Percentiles rank a stretch among this genome's conserved stretches.
Conservation (phyloP, 768 basidiomycete species). For the Amanita muscaria region DNA sequence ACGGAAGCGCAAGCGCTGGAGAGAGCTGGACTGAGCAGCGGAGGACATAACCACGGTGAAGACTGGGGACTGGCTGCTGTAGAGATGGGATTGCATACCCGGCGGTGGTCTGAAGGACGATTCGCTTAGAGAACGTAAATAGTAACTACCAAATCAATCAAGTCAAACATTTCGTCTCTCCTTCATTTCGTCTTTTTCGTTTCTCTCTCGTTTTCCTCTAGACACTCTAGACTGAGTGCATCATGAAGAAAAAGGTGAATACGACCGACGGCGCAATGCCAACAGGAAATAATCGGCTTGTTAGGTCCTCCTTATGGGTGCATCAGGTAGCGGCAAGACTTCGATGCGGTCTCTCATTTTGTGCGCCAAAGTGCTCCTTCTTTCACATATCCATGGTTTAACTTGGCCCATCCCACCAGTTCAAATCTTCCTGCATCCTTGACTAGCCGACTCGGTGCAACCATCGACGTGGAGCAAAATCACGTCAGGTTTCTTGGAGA, state of each 20-base stretch:
- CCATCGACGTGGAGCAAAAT: conserved; percentile 96
- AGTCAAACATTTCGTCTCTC: conserved; percentile 13
- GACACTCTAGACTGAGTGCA: conserved; percentile 7
- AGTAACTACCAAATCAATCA: conserved; percentile 3
- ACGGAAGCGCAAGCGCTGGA: conserved; percentile 92
- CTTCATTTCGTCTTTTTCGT: conserved; percentile 13
- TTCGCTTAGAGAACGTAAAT: conserved; percentile 27
- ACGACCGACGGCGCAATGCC: conserved; percentile 8
- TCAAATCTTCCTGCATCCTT: conserved; percentile 92
- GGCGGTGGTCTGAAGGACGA: conserved; percentile 62
- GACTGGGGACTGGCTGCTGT: conserved; percentile 98
- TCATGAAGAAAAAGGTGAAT: conserved; percentile 59
- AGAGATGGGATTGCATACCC: conserved; percentile 72
- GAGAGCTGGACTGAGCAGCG: conserved; percentile 79
- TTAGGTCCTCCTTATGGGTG: conserved; percentile 97
- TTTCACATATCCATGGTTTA: conserved; percentile 6
- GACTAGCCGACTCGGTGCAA: conserved; percentile 87
- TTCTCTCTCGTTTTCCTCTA: conserved; percentile 7
- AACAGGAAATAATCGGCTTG: conserved; percentile 13
- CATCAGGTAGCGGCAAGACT: conserved; percentile 89
- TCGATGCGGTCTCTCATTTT: conserved; percentile 99
- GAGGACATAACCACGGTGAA: conserved; percentile 95
- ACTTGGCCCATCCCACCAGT: conserved; percentile 30
- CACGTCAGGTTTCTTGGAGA: conserved; percentile 96
- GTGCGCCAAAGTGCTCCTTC: conserved; percentile 38